These are phyloP conservation scores for Metschnikowia lunata DNA, from an alignment of 805 yeast species.

Conservation along the genomic window DNA sequence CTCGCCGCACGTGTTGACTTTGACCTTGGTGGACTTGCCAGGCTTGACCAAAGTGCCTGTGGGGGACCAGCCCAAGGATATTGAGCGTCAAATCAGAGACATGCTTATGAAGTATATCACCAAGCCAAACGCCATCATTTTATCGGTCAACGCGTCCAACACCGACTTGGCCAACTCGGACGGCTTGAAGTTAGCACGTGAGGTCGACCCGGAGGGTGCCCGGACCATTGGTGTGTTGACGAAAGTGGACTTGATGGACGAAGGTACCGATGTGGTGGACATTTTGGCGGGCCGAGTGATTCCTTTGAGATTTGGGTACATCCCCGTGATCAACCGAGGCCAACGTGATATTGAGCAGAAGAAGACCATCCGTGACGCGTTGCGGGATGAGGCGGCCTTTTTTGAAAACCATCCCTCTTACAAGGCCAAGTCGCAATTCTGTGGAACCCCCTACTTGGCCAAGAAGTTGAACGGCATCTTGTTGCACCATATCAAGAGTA, in stretches of 20 bases:
- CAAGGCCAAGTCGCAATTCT: conserved; percentile 87
- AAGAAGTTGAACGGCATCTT: conserved; percentile 84
- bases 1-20: conserved; percentile 90
- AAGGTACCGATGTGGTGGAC: conserved; percentile 95
- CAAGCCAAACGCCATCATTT: conserved; percentile 89
- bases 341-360: conserved; percentile 90
- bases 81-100: conserved; percentile 89
- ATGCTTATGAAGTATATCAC: conserved; percentile 90
- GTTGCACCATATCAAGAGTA: conserved; percentile 70
- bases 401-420: conserved; percentile 90
- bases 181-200: conserved; percentile 92
- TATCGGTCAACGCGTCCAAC: conserved; percentile 83
- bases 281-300: conserved; percentile 93
- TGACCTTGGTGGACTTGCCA: conserved; percentile 93
- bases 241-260: conserved; percentile 95
- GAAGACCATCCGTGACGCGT: conserved; percentile 84
- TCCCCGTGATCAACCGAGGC: conserved; percentile 90
- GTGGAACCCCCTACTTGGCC: conserved; percentile 98
- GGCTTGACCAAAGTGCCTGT: conserved; percentile 98
- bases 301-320: conserved; percentile 91
- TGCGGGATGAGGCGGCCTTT: conserved; percentile 71
- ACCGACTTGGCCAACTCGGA: conserved; percentile 97
- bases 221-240: conserved; percentile 97
- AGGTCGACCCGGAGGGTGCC: conserved; percentile 94
- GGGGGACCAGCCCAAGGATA: conserved; percentile 97